Evolutionary conservation across 2,329 filamentous ascomycete species (phyloP), one percentile per base, ranked within the genome.

Genomic region (Colletotrichum echinochloae): DNA sequence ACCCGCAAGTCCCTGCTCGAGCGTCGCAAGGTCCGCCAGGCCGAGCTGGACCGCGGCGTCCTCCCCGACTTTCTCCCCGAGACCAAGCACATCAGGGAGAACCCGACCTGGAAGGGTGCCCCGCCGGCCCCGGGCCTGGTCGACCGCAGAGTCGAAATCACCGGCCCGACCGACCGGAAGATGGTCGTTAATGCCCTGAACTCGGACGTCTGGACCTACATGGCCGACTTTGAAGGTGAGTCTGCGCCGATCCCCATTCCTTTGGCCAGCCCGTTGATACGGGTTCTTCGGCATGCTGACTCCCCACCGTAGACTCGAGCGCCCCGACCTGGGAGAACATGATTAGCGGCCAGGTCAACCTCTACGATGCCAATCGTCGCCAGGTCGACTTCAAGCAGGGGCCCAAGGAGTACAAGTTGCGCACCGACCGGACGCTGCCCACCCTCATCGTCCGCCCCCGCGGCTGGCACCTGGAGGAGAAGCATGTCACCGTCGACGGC

Each of bases 281-380:
- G 7, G 33, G n/a, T 6, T 14, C 16, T 33, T 55, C n/a, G 33
- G 23, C 26, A 23, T 54, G 26, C 59, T 61, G 9, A 71, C 72
- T 37, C 12, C 16, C 20, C 18, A 18, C 20, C 33, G 39, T 77
- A 97, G 95, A 98, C 82, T 97, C 96, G 8, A 96, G 89, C 78
- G 95, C 96, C 30, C 96, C 96, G 30, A 98, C 96, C 52, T 99
- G 96, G 96, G 94, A 97, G 75, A 98, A 98, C 86, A 98, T 98
- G 95, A 92, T 98, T 86, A 97, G 96, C 76, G 96, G 96, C 73
- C 96, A 99, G 84, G 91, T 98, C 75, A 99, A 98, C 86, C 89
- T 99, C 68, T 97, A 98, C 86, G 96, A 98, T 78, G 96, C 95
- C 75, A 94, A 97, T 79, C 93, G 96, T 78, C 91, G 90, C 76